Evolutionary conservation across 192 early-diverging fungal genomes (phyloP).

Genomic region (Funneliformis geosporum): DNA sequence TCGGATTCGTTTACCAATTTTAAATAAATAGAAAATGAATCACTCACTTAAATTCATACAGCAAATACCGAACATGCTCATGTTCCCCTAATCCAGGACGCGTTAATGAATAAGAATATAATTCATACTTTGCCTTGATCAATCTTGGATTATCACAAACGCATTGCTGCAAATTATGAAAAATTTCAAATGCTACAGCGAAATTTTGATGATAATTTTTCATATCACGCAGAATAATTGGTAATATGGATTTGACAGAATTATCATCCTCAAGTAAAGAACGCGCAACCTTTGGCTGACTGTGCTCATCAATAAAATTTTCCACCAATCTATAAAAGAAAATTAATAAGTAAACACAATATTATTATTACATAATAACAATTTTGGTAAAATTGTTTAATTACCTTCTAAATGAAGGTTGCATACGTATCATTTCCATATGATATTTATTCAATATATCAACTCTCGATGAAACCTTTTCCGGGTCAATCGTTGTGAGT

Average conservation of each 20-base stretch:
- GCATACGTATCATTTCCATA: constrained; percentile 68
- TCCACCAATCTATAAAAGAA: constrained; percentile 34
- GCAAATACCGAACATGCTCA: constrained; percentile 41
- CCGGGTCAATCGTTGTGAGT: constrained; percentile 43
- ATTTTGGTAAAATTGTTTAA: not conserved
- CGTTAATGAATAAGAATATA: constrained; percentile 67
- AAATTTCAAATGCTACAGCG: constrained; percentile 58
- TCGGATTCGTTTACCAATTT: not conserved
- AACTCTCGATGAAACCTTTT: constrained; percentile 30
- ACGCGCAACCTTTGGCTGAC: constrained; percentile 44
- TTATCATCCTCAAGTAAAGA: constrained; percentile 61
- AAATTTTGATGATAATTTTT: constrained; percentile 61
- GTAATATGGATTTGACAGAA: constrained; percentile 54
- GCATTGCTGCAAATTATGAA: constrained; percentile 58
- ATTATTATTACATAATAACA: constrained; percentile 22
- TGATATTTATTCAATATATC: constrained; percentile 54
- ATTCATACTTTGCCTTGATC: constrained; percentile 60
- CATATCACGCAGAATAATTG: constrained; percentile 50
- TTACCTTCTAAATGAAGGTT: constrained; percentile 62
- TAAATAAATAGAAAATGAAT: not conserved
- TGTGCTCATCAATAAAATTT: not conserved
- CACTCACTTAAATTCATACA: constrained; percentile 46
- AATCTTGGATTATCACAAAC: constrained; percentile 28
- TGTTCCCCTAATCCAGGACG: constrained; percentile 37
- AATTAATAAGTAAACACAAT: not conserved